Evolutionary conservation across 1,139 yeast species (phyloP).

Genomic region (Geotrichum histeridarum): DNA sequence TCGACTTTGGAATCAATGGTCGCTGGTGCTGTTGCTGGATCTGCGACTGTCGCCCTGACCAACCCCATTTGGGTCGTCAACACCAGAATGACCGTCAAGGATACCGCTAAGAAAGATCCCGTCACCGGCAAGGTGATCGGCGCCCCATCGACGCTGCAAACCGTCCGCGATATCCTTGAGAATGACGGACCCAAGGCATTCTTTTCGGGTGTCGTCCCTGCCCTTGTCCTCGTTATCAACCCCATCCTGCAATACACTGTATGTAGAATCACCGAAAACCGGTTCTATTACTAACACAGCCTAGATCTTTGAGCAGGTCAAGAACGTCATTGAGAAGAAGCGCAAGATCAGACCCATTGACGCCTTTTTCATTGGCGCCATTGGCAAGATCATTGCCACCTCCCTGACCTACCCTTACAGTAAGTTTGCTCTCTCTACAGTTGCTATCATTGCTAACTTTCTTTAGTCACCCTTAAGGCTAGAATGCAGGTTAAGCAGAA

Average conservation of each 20-base stretch:
- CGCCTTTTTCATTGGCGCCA: constrained; percentile 82
- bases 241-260: constrained; percentile 85
- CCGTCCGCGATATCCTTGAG: constrained; percentile 57
- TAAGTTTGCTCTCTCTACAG: not conserved
- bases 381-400: constrained; percentile 85
- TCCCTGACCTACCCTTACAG: constrained; percentile 78
- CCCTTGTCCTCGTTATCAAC: constrained; percentile 75
- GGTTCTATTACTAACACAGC: not conserved
- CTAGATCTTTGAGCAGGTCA: constrained; percentile 68
- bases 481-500: constrained; percentile 71
- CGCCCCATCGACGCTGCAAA: constrained; percentile 42
- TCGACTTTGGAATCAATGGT: constrained; percentile 66
- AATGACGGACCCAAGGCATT: constrained; percentile 68
- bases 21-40: constrained; percentile 84
- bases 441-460: constrained; percentile 6
- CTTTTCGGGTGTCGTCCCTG: constrained; percentile 78
- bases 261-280: constrained; percentile 24
- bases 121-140: constrained; percentile 30
- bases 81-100: constrained; percentile 69
- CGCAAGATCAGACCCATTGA: constrained; percentile 52
- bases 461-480: constrained; percentile 66
- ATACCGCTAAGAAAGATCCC: constrained; percentile 39
- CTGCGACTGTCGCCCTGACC: constrained; percentile 77
- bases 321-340: constrained; percentile 55
- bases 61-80: constrained; percentile 96